Evolutionary conservation across 1,284 basidiomycete genomes (phyloP).

Genomic region (Phlebopus sp.): DNA sequence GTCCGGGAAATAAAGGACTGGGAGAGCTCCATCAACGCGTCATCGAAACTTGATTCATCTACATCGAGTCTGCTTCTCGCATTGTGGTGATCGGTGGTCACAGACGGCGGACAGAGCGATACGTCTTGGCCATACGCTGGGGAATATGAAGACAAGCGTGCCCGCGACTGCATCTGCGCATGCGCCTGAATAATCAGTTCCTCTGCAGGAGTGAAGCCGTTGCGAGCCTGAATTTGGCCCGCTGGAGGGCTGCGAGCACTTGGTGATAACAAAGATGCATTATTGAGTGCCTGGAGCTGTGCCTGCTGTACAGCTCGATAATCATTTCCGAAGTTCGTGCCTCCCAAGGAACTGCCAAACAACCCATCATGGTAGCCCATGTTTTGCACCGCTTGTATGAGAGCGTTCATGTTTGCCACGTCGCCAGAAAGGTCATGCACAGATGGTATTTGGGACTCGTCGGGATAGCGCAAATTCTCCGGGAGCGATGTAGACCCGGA

Average conservation of each 20-base stretch:
- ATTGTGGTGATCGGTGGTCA: neutral
- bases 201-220: constrained; percentile 65
- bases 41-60: constrained; percentile 4
- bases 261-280: constrained; percentile 14
- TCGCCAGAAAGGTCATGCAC: constrained; percentile 13
- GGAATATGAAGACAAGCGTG: constrained; percentile 9
- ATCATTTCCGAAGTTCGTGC: constrained; percentile 17
- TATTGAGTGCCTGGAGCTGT: constrained; percentile 25
- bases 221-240: constrained; percentile 38
- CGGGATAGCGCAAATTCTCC: constrained; percentile 16
- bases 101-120: neutral
- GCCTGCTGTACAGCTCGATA: constrained; percentile 19
- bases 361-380: constrained; percentile 17
- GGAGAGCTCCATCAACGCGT: neutral
- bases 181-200: constrained; percentile 65
- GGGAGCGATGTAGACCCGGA: constrained; percentile 20
- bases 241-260: constrained; percentile 7
- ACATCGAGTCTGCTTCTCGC: constrained; percentile 9
- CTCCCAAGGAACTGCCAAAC: constrained; percentile 12
- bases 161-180: constrained; percentile 28
- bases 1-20: neutral
- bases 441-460: constrained; percentile 15
- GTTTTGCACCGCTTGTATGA: constrained; percentile 28
- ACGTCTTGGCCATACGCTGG: constrained; percentile 7
- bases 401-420: constrained; percentile 15